Conservation (phyloP, 2,329 filamentous ascomycete genomes). For the Fusarium agapanthi region DNA sequence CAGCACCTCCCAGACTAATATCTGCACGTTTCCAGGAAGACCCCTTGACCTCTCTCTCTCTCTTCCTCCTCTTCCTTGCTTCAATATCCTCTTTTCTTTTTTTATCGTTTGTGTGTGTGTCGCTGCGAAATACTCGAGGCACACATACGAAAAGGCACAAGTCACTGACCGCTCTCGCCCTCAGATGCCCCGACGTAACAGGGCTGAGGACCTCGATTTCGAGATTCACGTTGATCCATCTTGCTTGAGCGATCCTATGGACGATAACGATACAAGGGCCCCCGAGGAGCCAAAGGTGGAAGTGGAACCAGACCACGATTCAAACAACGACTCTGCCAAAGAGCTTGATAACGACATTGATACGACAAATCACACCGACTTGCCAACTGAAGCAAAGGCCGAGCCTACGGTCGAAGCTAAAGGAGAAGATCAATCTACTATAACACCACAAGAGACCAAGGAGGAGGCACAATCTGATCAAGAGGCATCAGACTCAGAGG, state of each 20-base stretch:
- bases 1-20: constrained; percentile 23
- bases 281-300: constrained; percentile 33
- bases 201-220: constrained; percentile 53
- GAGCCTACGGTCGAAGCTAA: constrained; percentile 14
- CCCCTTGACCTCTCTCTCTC: constrained; percentile 7
- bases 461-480: background rate
- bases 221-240: constrained; percentile 59
- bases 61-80: constrained; percentile 8
- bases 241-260: constrained; percentile 53
- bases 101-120: constrained; percentile 25
- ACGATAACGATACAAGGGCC: constrained; percentile 45
- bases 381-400: constrained; percentile 16
- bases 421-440: constrained; percentile 6
- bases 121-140: constrained; percentile 19
- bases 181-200: constrained; percentile 44
- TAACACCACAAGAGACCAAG: constrained; percentile 5
- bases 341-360: constrained; percentile 15
- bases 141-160: constrained; percentile 20
- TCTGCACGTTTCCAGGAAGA: constrained; percentile 38
- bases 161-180: constrained; percentile 7
- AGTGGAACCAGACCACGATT: constrained; percentile 14
- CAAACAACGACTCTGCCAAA: constrained; percentile 25
- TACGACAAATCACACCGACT: constrained; percentile 15
- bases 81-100: constrained; percentile 14
- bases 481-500: background rate